Conservation (phyloP, 225 moss, liverwort and hornwort genomes). For the Antitrichia curtipendula region DNA sequence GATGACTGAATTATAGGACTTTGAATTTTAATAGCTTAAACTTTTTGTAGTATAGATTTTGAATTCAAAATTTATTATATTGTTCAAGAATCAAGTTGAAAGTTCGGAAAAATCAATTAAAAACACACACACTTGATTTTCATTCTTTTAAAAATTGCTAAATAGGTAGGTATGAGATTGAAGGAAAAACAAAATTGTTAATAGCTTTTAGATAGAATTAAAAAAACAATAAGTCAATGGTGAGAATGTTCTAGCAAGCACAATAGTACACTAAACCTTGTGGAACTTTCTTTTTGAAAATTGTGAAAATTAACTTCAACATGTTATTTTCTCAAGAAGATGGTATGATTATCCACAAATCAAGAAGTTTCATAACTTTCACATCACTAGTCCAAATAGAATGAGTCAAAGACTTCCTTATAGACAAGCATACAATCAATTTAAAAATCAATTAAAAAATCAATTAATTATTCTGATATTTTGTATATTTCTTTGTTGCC, state of each 20-base stretch:
- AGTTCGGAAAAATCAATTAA: not conserved
- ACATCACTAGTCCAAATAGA: not conserved
- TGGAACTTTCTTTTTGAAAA: not conserved
- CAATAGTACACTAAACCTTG: not conserved
- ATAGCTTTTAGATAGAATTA: not conserved
- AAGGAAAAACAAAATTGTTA: not conserved
- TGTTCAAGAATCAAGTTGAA: not conserved
- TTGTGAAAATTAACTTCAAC: not conserved
- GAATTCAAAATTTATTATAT: not conserved
- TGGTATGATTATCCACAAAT: not conserved
- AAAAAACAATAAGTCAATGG: not conserved
- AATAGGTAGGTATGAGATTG: no score
- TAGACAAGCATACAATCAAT: not conserved
- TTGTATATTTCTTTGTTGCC: not conserved
- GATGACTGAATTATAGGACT: no score
- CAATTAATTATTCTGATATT: not conserved
- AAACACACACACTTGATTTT: no score
- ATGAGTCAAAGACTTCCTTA: fast-evolving
- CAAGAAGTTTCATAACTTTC: not conserved
- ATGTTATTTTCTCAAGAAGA: not conserved
- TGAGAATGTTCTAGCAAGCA: not conserved
- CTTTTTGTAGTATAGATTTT: not conserved
- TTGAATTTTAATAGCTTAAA: no score
- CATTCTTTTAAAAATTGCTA: no score
- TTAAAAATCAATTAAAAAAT: no score